Evolutionary conservation across 805 yeast genomes (phyloP).

Genomic region (Metschnikowia vanudenii): DNA sequence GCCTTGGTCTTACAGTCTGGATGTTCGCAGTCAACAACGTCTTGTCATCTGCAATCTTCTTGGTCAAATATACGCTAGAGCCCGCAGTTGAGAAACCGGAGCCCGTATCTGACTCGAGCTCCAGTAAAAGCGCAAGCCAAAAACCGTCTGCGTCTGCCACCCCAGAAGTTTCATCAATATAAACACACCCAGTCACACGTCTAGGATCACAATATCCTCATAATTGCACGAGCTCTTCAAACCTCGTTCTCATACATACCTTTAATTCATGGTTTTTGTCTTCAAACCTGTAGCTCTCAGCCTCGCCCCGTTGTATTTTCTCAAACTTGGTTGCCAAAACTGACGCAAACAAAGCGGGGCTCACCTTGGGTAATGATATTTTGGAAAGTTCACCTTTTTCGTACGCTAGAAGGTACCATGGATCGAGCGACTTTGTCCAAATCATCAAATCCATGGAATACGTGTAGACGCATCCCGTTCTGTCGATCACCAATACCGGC

Average conservation of each 20-base stretch:
- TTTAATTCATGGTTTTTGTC: conserved; percentile 12
- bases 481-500: conserved; percentile 41
- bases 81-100: conserved; percentile 18
- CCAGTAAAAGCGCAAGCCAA: not conserved
- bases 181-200: not conserved
- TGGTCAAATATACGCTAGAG: conserved; percentile 20
- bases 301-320: conserved; percentile 10
- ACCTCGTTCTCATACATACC: conserved; percentile 13
- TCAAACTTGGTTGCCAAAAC: conserved; percentile 7
- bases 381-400: conserved; percentile 6
- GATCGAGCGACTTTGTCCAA: conserved; percentile 52
- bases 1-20: conserved; percentile 61
- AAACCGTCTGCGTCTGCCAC: not conserved
- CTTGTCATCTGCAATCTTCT: conserved; percentile 17
- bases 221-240: conserved; percentile 11
- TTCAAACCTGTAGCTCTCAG: conserved; percentile 12
- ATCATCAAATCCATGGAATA: conserved; percentile 41
- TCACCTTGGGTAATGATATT: not conserved
- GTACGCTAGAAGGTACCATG: conserved; percentile 34
- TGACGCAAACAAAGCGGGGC: conserved; percentile 1
- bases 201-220: not conserved
- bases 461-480: conserved; percentile 35
- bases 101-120: not conserved
- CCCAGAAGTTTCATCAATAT: not conserved
- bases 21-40: conserved; percentile 42